These are phyloP conservation scores for Ceratobasidium theobromae DNA, from an alignment of 1,284 basidiomycete genomes.

Conservation along the genomic window DNA sequence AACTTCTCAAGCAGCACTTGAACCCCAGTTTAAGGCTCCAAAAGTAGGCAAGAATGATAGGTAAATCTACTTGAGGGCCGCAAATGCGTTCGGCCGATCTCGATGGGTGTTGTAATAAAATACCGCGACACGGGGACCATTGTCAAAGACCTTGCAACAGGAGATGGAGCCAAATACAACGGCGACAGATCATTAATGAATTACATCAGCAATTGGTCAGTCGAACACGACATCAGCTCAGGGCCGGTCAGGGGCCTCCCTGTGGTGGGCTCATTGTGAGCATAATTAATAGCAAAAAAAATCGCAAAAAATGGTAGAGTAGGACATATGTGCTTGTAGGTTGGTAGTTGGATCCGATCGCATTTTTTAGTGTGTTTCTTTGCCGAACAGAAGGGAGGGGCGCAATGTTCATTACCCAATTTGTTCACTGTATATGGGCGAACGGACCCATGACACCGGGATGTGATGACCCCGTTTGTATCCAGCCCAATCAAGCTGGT, in stretches of 20 bases:
- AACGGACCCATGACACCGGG: conserved; percentile 26
- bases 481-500: conserved; percentile 31
- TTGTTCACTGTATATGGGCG: not conserved
- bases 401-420: not conserved
- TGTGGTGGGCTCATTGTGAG: not conserved
- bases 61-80: too few relatives aligned
- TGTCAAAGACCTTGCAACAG: too few relatives aligned
- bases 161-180: too few relatives aligned
- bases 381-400: not conserved
- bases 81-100: too few relatives aligned
- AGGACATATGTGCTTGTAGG: not conserved
- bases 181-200: not conserved
- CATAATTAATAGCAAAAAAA: not conserved
- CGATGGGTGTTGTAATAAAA: too few relatives aligned
- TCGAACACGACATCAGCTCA: not conserved
- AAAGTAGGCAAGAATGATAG: too few relatives aligned
- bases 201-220: not conserved
- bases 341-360: not conserved
- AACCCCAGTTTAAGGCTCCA: too few relatives aligned
- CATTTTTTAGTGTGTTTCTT: not conserved
- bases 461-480: conserved; percentile 29
- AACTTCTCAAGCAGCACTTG: too few relatives aligned
- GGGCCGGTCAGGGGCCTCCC: not conserved
- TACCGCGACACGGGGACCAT: too few relatives aligned
- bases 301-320: not conserved